Conservation (phyloP, 176 grass and related monocot species). For the Ananas comosus region DNA sequence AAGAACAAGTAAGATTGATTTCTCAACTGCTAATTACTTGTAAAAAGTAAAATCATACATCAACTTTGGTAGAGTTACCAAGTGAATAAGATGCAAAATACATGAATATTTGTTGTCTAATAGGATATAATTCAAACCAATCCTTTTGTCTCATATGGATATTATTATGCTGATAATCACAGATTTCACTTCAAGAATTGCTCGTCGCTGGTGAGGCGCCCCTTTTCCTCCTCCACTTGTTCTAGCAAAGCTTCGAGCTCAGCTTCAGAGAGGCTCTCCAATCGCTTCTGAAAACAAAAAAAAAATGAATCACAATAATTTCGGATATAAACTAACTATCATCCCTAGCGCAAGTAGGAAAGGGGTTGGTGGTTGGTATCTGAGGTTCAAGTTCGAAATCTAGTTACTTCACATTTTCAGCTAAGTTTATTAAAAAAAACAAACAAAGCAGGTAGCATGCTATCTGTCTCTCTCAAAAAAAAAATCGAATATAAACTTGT, state of each 20-base stretch:
- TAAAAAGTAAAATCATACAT: too few species aligned
- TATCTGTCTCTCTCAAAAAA: too few species aligned
- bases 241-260: conserved; percentile 76
- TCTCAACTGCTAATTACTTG: too few species aligned
- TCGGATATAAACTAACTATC: background rate
- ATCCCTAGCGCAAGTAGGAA: background rate
- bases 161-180: background rate
- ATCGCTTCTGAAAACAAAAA: conserved; percentile 48
- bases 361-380: too few species aligned
- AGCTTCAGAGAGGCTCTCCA: conserved; percentile 80
- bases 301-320: background rate
- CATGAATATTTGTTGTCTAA: background rate
- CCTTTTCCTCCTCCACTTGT: conserved; percentile 92
- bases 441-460: too few species aligned
- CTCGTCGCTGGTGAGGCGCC: conserved; percentile 16
- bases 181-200: background rate
- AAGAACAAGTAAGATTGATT: too few species aligned
- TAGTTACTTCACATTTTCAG: too few species aligned
- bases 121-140: background rate
- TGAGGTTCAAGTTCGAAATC: too few species aligned
- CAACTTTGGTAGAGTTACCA: too few species aligned
- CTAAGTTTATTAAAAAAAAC: too few species aligned
- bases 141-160: background rate
- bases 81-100: too few species aligned
- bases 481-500: too few species aligned